phyloP scores from a whole-genome alignment of 495 filamentous ascomycete species.

The Aspergillus indologenus region DNA sequence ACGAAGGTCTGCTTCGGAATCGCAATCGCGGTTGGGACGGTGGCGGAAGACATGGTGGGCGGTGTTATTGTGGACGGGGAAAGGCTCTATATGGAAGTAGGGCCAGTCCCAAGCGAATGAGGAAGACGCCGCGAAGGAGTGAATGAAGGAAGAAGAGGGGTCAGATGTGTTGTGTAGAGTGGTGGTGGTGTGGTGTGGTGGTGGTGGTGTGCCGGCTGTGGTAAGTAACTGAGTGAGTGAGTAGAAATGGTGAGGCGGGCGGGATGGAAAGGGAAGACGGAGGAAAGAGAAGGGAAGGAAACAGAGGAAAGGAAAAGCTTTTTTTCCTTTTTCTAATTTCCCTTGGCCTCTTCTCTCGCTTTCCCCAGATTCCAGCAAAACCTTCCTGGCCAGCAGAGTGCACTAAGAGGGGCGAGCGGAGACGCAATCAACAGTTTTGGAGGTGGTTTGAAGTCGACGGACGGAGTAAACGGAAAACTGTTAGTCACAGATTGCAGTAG shows the following conservation, averaged over 20 bases:
- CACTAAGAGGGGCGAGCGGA: slow-evolving; percentile 25
- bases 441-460: too few species aligned
- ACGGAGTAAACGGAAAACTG: slow-evolving; percentile 34
- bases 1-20: slow-evolving; percentile 26
- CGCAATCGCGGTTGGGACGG: slow-evolving; percentile 19
- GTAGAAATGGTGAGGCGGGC: not conserved
- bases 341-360: slow-evolving; percentile 1
- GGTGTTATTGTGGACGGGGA: slow-evolving; percentile 16
- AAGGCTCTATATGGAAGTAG: slow-evolving; percentile 34
- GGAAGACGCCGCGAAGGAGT: not conserved
- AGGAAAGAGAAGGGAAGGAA: slow-evolving; percentile 10
- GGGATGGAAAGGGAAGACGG: not conserved
- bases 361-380: slow-evolving; percentile 39
- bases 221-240: not conserved
- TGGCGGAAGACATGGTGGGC: slow-evolving; percentile 35
- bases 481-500: slow-evolving; percentile 46
- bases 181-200: not conserved
- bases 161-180: not conserved
- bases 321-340: slow-evolving; percentile 20
- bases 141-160: not conserved
- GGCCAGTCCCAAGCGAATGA: slow-evolving; percentile 14
- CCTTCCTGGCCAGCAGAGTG: slow-evolving; percentile 12
- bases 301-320: slow-evolving; percentile 24
- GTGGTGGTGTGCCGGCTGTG: not conserved
- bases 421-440: slow-evolving; percentile 14